Conservation (phyloP, 768 basidiomycete species). For the Serendipita sp. region DNA sequence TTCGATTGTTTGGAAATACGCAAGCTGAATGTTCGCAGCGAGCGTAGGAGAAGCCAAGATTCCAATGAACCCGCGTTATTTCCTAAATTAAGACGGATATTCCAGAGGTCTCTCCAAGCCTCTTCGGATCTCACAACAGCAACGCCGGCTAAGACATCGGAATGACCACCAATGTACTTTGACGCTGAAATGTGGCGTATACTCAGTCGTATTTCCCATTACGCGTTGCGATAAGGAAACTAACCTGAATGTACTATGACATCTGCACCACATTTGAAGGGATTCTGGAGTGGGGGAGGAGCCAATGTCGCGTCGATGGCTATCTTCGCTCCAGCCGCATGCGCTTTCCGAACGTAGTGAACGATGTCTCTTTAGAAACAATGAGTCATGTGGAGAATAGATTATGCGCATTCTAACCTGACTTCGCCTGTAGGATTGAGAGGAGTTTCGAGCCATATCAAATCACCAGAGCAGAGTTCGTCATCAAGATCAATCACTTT, state of each 20-base stretch:
- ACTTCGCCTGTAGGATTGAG: conserved; percentile 75
- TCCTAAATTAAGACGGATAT: conserved; percentile 47
- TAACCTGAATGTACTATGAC: conserved; percentile 47
- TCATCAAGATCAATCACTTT: conserved; percentile 55
- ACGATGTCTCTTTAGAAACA: conserved; percentile 41
- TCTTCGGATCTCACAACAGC: conserved; percentile 47
- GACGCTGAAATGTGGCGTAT: conserved; percentile 29
- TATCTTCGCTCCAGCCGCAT: conserved; percentile 55
- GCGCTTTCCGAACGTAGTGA: conserved; percentile 70
- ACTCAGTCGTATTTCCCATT: too few species aligned
- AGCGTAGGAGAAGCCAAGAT: conserved; percentile 70
- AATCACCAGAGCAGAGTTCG: conserved; percentile 50
- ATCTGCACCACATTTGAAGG: conserved; percentile 75
- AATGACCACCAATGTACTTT: conserved; percentile 81
- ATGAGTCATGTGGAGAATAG: neutral
- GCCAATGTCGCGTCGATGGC: conserved; percentile 76
- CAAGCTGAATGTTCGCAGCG: conserved; percentile 66
- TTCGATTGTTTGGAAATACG: conserved; percentile 63
- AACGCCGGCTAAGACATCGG: conserved; percentile 65
- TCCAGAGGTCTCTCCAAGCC: conserved; percentile 55
- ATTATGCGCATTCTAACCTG: conserved; percentile 25
- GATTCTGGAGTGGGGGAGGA: conserved; percentile 77
- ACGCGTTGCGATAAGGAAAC: conserved; percentile 1
- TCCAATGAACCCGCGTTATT: conserved; percentile 44
- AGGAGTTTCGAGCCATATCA: conserved; percentile 82